phyloP scores from a whole-genome alignment of 2,329 filamentous ascomycete genomes.

The Blastomyces percursus region DNA sequence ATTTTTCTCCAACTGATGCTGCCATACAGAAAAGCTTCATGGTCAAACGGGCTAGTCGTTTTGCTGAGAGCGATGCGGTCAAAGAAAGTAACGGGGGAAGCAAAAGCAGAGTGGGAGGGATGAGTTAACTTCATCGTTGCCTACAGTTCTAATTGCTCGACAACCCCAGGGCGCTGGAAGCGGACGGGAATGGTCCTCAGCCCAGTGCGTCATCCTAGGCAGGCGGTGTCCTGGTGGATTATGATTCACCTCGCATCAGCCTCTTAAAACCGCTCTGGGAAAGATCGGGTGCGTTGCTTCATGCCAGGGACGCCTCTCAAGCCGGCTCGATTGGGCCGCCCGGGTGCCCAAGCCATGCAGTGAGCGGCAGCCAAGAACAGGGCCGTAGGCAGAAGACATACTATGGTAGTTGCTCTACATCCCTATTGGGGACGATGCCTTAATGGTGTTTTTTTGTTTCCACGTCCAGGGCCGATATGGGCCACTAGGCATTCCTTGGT shows the following conservation, averaged over 20 bases:
- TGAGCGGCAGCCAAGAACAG: not conserved
- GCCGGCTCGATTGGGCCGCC: not conserved
- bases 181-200: not conserved
- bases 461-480: not conserved
- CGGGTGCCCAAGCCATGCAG: not conserved
- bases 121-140: not conserved
- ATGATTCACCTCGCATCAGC: slow-evolving; percentile 2
- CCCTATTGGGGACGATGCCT: too few species aligned
- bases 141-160: not conserved
- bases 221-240: not conserved
- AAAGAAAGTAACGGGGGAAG: not conserved
- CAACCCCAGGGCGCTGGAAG: not conserved
- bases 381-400: not conserved
- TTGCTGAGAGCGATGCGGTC: not conserved
- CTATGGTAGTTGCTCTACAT: too few species aligned
- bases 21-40: not conserved
- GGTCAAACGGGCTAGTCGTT: not conserved
- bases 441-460: not conserved
- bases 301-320: not conserved
- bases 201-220: not conserved
- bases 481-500: not conserved
- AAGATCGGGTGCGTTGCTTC: not conserved
- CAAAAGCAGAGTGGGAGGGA: not conserved
- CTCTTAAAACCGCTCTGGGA: not conserved
- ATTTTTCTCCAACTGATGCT: not conserved